These are phyloP conservation scores for Picea sitchensis DNA, from an alignment of 75 land plant genomes.

Conservation along the genomic window DNA sequence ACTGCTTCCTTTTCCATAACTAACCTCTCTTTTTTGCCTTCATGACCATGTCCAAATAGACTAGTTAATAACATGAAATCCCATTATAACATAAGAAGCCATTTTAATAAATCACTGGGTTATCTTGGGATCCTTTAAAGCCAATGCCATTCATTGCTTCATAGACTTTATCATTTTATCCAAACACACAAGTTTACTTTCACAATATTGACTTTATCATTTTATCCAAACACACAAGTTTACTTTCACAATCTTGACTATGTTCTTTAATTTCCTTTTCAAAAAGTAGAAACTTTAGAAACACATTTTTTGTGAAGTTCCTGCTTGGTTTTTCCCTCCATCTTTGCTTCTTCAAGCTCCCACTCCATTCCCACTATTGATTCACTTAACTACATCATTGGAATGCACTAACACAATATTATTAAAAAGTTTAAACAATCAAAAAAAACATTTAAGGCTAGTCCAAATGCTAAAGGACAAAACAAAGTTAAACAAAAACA, in stretches of 20 bases:
- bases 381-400: conserved; percentile 60
- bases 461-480: not conserved
- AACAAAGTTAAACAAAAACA: not conserved
- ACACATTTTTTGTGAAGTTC: conserved; percentile 40
- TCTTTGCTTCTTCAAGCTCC: conserved; percentile 63
- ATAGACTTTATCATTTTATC: conserved; percentile 67
- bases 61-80: not conserved
- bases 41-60: conserved; percentile 54
- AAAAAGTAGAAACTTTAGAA: conserved; percentile 35
- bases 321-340: conserved; percentile 44
- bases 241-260: conserved; percentile 54
- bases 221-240: conserved; percentile 59
- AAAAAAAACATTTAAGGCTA: not conserved
- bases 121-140: conserved; percentile 81
- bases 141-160: conserved; percentile 60
- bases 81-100: not conserved
- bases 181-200: conserved; percentile 48
- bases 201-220: conserved; percentile 58
- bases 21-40: conserved; percentile 75
- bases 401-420: not conserved
- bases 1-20: conserved; percentile 88
- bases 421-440: not conserved
- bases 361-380: conserved; percentile 57
- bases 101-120: not conserved
- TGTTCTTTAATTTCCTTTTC: conserved; percentile 59